Base-by-base conservation (phyloP, 495 filamentous ascomycete species). In the Poronia punctata region DNA sequence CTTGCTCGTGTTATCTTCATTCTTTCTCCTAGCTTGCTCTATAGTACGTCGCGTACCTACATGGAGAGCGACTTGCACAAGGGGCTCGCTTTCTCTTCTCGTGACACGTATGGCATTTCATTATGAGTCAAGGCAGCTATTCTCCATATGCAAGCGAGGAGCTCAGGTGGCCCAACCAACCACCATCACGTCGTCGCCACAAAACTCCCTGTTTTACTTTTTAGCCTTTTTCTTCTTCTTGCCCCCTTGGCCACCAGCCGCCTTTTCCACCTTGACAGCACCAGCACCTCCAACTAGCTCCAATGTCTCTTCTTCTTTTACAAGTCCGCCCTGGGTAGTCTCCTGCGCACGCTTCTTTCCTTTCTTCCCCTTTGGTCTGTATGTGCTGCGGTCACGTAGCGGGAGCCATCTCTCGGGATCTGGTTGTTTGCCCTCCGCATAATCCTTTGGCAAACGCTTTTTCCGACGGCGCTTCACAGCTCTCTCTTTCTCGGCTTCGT, bases 331-430 rank as follows among this genome's bases (percentile, higher is more conserved):
- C 65, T 98, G 92, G 8, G 86, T 95, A 21, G 81, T 67, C 29
- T 83, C 84, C 18, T 74, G 76, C 11, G 74, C 79, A 56, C 78
- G 80, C 68, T 83, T 85, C 72, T 86, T 89, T 8, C 86, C 86
- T 71, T 94, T 96, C 60, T 80, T 82, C 8, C 88, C 88, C 65
- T 93, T 94, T 10, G 89, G 89, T 35, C 82, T 67, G 64, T 95
- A 99, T 29, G 75, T 82, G 47, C 84, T 93, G 11, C 92, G 74
- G 54, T 99, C 92, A 34, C 81, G 75, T 41, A 97, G 66, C 16
- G 92, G 90, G 43, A 97, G 62, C 92, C 92, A 99, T 34, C 92
- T 67, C 63, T 99, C 93, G 1, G 85, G 82, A 54, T 97, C 92
- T 5, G 84, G 69, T 30, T 75, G 77, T 71, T 88, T 95, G 51